Conservation (phyloP, 306 rosid species). For the Malus sieversii region DNA sequence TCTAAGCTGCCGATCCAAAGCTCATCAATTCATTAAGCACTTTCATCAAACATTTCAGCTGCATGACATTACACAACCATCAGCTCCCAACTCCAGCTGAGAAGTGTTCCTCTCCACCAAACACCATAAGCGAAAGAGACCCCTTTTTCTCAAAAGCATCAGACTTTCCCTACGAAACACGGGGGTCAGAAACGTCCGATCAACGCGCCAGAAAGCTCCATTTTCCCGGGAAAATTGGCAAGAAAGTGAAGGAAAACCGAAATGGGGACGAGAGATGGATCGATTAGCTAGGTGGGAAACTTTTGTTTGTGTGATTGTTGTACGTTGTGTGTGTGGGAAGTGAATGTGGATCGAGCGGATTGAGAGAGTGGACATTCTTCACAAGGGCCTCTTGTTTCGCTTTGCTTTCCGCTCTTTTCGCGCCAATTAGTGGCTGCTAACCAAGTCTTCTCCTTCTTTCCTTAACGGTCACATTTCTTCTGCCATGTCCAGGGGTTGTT, state of each 20-base stretch:
- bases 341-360: slow-evolving; percentile 44
- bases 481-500: not conserved
- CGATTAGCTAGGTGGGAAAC: slow-evolving; percentile 14
- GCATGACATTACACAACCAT: slow-evolving; percentile 14
- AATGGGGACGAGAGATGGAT: not conserved
- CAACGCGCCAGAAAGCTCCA: slow-evolving; percentile 14
- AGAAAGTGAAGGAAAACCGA: slow-evolving; percentile 8
- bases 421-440: slow-evolving; percentile 70
- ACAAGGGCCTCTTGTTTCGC: slow-evolving; percentile 63
- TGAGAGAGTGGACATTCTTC: slow-evolving; percentile 59
- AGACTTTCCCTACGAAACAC: not conserved
- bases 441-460: slow-evolving; percentile 31
- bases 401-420: slow-evolving; percentile 53
- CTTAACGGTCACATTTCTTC: not conserved
- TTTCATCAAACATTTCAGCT: slow-evolving; percentile 27
- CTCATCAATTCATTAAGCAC: slow-evolving; percentile 1
- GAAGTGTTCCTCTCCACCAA: slow-evolving; percentile 9
- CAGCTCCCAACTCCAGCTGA: slow-evolving; percentile 1
- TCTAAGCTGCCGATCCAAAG: slow-evolving; percentile 22
- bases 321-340: slow-evolving; percentile 21
- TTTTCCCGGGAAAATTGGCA: not conserved
- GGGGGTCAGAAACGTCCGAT: slow-evolving; percentile 2
- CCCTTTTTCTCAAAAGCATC: slow-evolving; percentile 18
- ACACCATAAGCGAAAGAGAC: not conserved
- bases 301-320: slow-evolving; percentile 17